Conservation (phyloP, 352 stramenopile species). For the Pythium dissimile region DNA sequence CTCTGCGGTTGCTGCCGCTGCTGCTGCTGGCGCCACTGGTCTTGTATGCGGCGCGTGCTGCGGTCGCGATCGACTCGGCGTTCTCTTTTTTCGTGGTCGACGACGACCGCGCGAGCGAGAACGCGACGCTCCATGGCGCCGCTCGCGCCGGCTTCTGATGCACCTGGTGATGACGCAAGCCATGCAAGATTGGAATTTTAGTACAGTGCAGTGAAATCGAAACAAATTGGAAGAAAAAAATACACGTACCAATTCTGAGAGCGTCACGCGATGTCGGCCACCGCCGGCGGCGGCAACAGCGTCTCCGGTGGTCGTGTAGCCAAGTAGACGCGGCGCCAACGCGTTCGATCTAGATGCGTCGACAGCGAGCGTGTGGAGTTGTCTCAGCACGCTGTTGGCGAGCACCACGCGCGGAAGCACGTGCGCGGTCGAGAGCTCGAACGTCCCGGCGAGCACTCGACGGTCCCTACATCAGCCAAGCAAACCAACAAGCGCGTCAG, state of each 20-base stretch:
- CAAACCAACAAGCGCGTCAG: background rate
- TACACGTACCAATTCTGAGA: conserved; percentile 8
- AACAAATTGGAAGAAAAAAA: no score
- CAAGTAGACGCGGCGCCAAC: conserved; percentile 21
- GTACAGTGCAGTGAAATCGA: no score
- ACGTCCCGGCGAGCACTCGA: conserved; percentile 38
- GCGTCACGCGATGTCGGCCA: background rate
- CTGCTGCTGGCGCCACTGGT: conserved; percentile 2
- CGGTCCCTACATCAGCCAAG: conserved; percentile 46
- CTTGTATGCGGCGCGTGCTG: background rate
- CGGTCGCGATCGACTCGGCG: background rate
- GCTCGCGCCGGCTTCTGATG: conserved; percentile 4
- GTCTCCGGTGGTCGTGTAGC: conserved; percentile 20
- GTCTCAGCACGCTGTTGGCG: conserved; percentile 39
- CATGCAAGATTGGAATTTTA: no score
- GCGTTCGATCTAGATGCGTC: conserved; percentile 5
- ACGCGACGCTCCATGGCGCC: background rate
- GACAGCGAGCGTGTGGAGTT: conserved; percentile 35
- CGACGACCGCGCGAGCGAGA: background rate
- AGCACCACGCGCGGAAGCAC: conserved; percentile 51
- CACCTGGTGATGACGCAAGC: background rate
- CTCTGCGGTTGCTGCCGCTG: background rate
- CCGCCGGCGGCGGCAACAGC: background rate
- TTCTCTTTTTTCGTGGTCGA: no score
- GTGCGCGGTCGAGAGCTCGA: conserved; percentile 34